Percentiles rank a stretch among this genome's conserved stretches.
These are phyloP conservation scores for Cryptosporidium bovis DNA, from an alignment of 169 alveolate genomes.

Conservation along the genomic window DNA sequence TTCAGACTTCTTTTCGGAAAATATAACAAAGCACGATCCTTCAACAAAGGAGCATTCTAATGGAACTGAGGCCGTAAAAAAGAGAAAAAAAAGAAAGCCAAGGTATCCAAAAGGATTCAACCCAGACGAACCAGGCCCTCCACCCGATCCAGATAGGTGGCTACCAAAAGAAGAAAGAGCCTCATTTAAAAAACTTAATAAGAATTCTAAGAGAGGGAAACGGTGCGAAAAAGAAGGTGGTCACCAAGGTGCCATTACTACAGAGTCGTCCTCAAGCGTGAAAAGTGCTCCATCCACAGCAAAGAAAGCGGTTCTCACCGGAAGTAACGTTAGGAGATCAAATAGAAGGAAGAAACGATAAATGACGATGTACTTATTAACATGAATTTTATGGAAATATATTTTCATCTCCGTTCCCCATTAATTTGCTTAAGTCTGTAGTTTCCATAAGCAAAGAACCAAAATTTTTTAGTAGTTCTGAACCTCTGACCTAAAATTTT, in stretches of 20 bases:
- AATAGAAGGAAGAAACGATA: conserved; percentile 55
- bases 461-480: conserved; percentile 72
- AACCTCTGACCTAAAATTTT: conserved; percentile 76
- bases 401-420: conserved; percentile 20
- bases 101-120: conserved; percentile 80
- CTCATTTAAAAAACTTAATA: conserved; percentile 70
- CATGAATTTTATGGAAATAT: neutral
- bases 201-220: conserved; percentile 46
- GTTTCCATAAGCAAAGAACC: conserved; percentile 39
- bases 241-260: conserved; percentile 48
- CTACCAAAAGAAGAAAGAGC: conserved; percentile 77
- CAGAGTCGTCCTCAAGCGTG: neutral
- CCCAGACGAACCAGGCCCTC: conserved; percentile 77
- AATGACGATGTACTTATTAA: neutral
- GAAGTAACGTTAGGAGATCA: conserved; percentile 4
- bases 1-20: conserved; percentile 15
- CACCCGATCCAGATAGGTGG: conserved; percentile 82
- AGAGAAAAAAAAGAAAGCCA: conserved; percentile 71
- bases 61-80: conserved; percentile 3
- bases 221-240: conserved; percentile 21
- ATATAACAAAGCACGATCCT: neutral
- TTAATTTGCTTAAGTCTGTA: conserved; percentile 22
- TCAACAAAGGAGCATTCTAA: neutral
- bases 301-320: conserved; percentile 24
- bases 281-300: conserved; percentile 41